phyloP scores from a whole-genome alignment of 75 land plant species.

The Cunninghamia lanceolata region DNA sequence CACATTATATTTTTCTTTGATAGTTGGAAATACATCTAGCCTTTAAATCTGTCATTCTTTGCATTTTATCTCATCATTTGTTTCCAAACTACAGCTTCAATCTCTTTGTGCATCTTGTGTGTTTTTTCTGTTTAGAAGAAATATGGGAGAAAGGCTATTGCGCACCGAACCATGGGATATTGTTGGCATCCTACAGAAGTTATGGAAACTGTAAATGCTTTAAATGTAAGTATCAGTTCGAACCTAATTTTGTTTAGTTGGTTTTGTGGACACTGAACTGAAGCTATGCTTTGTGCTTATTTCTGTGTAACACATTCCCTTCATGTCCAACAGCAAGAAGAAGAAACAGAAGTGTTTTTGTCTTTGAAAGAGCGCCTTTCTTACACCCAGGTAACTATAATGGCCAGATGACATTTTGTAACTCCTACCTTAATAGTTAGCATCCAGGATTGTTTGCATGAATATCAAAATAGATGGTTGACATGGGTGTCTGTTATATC shows the following conservation, averaged over 20 bases:
- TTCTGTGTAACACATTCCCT: neutral
- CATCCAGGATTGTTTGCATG: neutral
- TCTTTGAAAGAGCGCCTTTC: slow-evolving; percentile 57
- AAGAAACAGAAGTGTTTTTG: slow-evolving; percentile 25
- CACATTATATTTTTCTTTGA: neutral
- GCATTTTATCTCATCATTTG: neutral
- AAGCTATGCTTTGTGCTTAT: neutral
- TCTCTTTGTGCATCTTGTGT: neutral
- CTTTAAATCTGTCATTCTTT: neutral
- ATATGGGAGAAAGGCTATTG: slow-evolving; percentile 32
- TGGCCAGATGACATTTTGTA: neutral
- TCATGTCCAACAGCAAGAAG: slow-evolving; percentile 23
- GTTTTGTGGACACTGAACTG: neutral
- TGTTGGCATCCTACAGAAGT: slow-evolving; percentile 51
- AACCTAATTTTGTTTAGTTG: neutral
- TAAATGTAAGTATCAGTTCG: slow-evolving; percentile 1
- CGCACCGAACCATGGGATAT: slow-evolving; percentile 65
- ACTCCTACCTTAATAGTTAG: neutral
- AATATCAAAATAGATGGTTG: neutral
- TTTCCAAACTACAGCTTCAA: neutral
- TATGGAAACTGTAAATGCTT: slow-evolving; percentile 39
- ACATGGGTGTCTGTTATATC: neutral
- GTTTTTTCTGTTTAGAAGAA: slow-evolving; percentile 4
- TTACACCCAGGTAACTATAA: slow-evolving; percentile 13
- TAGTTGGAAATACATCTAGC: neutral